Evolutionary conservation across 208 protist genomes (phyloP), one percentile per base, ranked within the genome.

Genomic region (Crithidia bombi): DNA sequence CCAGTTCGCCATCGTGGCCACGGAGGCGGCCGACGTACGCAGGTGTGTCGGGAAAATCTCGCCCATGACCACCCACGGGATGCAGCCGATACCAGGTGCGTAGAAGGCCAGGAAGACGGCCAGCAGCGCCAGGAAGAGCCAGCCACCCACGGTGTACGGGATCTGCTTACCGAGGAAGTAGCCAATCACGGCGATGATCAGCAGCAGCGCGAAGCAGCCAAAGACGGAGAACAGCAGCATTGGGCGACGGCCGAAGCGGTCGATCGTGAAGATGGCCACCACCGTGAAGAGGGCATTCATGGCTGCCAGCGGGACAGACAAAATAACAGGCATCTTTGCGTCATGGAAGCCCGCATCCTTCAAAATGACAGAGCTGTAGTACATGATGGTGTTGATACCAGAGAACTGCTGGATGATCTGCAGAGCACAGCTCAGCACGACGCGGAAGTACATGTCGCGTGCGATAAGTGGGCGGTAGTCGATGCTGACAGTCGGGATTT

Each of bases 331-430:
- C 72, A 87, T 89, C 38, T 81, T 93, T 36, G 65, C 70, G 32
- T 90, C 86, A 2, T 73, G 50, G 63, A 96, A 95, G 47, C 91
- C 91, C 15, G 88, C 85, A 49, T 94, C 85, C 39, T 87, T 80
- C 28, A 98, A 71, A 49, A 98, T 96, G 36, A 93, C 83, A 17
- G 92, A 79, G 68, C 87, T 95, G 83, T 98, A 98, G 77, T 98
- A 98, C 92, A 97, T 97, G 69, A 97, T 91, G 3, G 92, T 96
- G 79, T 98, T 98, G 71, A 97, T 98, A 21, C 92, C 94, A 26
- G 84, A 94, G 47, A 96, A 83, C 77, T 98, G 94, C 75, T 98
- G 94, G 41, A 98, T 82, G 36, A 97, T 79, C 77, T 98, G 94
- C 47, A 98, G 87, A 32, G 76, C 82, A 50, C 83, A 91, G 51